Base-by-base conservation (phyloP, 805 yeast species). In the Blastobotrys attinorum region DNA sequence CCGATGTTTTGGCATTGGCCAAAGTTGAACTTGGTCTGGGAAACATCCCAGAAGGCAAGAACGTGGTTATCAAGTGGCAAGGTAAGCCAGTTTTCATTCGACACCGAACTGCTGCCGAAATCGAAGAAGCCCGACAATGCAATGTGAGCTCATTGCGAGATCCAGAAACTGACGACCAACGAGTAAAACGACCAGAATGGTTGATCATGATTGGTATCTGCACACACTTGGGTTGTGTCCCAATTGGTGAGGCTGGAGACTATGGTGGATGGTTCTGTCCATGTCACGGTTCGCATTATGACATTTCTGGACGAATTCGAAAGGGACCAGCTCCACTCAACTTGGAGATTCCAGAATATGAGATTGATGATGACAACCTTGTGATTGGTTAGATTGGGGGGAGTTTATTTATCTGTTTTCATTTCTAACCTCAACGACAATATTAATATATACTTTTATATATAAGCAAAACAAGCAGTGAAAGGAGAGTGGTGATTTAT, bases 221-320 rank as follows among this genome's bases (percentile, higher is more conserved):
- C 77, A 92, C 99, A 56, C 99, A 92, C 70, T 81, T 92, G 76
- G 99, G 99, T 69, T 92, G 99, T 83, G 99, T 92, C 51, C 99
- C 99, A 57, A 92, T 92, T 63, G 99, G 99, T 67, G 97, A 92
- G 75, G 82, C 97, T 56, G 99, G 99, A 73, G 99, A 92, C 71
- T 92, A 78, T 60, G 97, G 97, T 67, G 99, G 99, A 67, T 92
- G 99, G 99, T 92, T 92, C 90, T 92, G 98, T 72, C 98, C 99
- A 55, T 92, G 98, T 76, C 99, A 94, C 77, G 99, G 98, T 79
- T 90, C 97, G 65, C 98, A 94, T 71, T 92, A 92, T 72, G 98
- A 92, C 73, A 94, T 94, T 73, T 89, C 97, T 53, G 99, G 99
- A 70, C 90, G 99, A 82, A 90, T 92, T 67, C 87, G 99, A 81